Percentiles rank a stretch among this genome's conserved stretches.
Evolutionary conservation across 768 basidiomycete genomes (phyloP).

Genomic region (Mycena galericulata): DNA sequence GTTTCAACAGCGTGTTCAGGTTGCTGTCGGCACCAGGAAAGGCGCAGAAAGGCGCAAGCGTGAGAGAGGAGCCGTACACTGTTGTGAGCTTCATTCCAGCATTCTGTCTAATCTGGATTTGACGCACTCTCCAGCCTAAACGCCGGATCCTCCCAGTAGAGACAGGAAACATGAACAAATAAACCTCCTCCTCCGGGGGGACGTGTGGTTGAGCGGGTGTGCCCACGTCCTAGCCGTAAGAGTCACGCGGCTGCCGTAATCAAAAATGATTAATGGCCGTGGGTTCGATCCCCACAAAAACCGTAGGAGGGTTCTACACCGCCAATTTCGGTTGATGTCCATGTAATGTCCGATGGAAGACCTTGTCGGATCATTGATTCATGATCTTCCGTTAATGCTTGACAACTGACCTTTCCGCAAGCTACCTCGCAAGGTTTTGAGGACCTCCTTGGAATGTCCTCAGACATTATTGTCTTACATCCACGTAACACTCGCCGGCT

Average conservation of each 20-base stretch:
- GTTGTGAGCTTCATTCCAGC: conserved; percentile 13
- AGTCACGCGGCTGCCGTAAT: no score
- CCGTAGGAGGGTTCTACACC: no score
- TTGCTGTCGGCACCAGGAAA: conserved; percentile 24
- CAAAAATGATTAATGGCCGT: no score
- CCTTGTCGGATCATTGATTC: background rate
- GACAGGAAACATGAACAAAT: no score
- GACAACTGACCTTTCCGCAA: background rate
- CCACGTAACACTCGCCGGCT: background rate
- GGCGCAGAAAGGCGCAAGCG: background rate
- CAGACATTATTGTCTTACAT: background rate
- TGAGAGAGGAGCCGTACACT: conserved; percentile 28
- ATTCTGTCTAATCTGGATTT: background rate
- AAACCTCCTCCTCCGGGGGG: no score
- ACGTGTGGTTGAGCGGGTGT: no score
- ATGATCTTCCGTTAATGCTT: background rate
- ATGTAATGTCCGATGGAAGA: background rate
- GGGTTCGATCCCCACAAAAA: no score
- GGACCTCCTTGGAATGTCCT: background rate
- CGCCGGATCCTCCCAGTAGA: conserved; percentile 18
- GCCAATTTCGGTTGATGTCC: background rate
- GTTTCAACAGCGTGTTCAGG: conserved; percentile 24
- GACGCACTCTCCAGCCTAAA: conserved; percentile 11
- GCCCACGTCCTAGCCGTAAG: no score
- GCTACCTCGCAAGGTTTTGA: background rate